Evolutionary conservation across 2,329 filamentous ascomycete genomes (phyloP).

Genomic region (Pseudogymnoascus sp.): DNA sequence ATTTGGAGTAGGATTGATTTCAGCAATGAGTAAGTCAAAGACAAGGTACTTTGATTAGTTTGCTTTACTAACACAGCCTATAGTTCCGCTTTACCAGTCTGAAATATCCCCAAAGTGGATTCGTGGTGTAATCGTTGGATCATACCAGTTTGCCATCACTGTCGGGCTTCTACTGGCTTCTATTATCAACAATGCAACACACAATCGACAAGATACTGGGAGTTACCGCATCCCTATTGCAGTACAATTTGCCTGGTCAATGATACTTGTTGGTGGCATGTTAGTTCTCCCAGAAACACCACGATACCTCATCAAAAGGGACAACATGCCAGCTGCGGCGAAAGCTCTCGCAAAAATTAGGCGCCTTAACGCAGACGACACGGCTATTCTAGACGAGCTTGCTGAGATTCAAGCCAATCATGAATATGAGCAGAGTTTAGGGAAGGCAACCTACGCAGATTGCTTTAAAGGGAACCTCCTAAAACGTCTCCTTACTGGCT

Average conservation of each 20-base stretch:
- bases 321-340: constrained; percentile 58
- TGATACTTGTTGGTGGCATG: constrained; percentile 62
- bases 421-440: constrained; percentile 64
- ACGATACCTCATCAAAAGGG: constrained; percentile 66
- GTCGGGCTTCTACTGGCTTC: constrained; percentile 62
- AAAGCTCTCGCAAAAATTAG: constrained; percentile 65
- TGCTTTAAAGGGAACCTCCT: constrained; percentile 59
- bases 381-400: constrained; percentile 66
- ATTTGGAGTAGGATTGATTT: constrained; percentile 66
- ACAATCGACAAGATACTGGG: constrained; percentile 48
- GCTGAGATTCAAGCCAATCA: constrained; percentile 71
- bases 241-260: constrained; percentile 67
- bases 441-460: constrained; percentile 53
- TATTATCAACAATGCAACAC: constrained; percentile 63
- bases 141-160: constrained; percentile 73
- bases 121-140: constrained; percentile 66
- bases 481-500: constrained; percentile 67
- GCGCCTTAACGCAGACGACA: constrained; percentile 68
- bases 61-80: constrained; percentile 27
- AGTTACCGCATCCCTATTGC: constrained; percentile 73
- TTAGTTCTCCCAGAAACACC: constrained; percentile 71
- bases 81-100: constrained; percentile 72
- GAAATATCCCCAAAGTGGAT: constrained; percentile 82
- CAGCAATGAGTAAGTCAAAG: constrained; percentile 48
- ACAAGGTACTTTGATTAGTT: background rate